Percentiles rank a stretch among this genome's conserved stretches.
Conservation (phyloP, 2,329 filamentous ascomycete genomes). For the Juglanconis juglandina region DNA sequence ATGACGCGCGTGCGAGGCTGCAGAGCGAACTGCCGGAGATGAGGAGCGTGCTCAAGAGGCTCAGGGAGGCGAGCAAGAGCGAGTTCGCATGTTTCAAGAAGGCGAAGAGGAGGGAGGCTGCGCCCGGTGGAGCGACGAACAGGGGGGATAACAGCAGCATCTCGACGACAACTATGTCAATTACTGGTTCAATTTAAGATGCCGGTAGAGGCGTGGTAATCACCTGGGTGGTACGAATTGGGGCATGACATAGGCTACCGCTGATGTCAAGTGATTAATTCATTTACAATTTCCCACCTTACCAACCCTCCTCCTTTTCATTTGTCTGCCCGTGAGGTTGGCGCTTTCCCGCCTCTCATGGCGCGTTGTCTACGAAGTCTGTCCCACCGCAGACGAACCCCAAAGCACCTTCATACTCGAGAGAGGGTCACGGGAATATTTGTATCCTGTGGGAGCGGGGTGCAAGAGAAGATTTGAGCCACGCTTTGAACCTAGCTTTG, state of each 20-base stretch:
- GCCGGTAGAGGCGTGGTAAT: not conserved
- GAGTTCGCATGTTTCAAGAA: constrained; percentile 86
- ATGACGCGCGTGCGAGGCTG: constrained; percentile 72
- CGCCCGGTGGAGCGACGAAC: constrained; percentile 1
- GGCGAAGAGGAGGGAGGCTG: constrained; percentile 35
- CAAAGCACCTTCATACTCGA: not conserved
- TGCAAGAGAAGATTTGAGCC: no score
- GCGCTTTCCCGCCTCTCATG: no score
- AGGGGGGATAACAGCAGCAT: constrained; percentile 10
- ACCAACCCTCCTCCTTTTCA: no score
- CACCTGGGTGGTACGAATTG: not conserved
- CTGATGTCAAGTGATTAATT: not conserved
- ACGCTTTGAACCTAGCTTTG: no score
- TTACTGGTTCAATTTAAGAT: constrained; percentile 8
- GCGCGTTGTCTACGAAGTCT: not conserved
- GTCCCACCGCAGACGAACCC: not conserved
- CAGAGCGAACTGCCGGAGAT: constrained; percentile 89
- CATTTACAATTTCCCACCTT: no score
- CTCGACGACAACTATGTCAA: constrained; percentile 9
- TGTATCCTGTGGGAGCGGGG: no score
- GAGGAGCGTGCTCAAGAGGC: constrained; percentile 78
- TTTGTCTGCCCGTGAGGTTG: no score
- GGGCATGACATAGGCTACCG: not conserved
- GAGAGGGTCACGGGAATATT: no score
- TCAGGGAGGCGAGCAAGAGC: constrained; percentile 76